phyloP scores from a whole-genome alignment of 768 basidiomycete species.

The Scleroderma citrinum region DNA sequence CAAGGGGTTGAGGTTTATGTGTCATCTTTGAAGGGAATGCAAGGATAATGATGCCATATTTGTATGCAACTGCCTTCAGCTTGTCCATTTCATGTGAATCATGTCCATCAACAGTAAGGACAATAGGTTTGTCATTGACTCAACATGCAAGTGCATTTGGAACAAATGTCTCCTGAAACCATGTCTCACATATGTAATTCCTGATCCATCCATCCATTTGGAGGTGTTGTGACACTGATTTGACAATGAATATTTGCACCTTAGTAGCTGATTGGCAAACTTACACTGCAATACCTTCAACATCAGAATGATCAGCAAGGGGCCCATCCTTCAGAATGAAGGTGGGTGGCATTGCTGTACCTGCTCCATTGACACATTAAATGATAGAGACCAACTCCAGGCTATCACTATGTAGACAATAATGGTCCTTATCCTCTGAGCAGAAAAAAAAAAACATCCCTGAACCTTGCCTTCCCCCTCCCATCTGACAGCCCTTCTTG shows the following conservation, averaged over 20 bases:
- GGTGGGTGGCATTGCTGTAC: conserved; percentile 8
- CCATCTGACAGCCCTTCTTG: conserved; percentile 10
- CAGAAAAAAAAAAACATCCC: not conserved
- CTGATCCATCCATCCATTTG: not conserved
- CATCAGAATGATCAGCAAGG: not conserved
- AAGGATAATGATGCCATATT: conserved; percentile 27
- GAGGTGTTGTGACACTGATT: not conserved
- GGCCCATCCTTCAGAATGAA: not conserved
- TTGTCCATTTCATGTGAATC: not conserved
- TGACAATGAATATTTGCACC: too few species aligned
- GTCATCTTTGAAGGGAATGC: conserved; percentile 36
- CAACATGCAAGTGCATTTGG: not conserved
- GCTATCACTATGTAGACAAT: conserved; percentile 26
- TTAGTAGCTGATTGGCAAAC: not conserved
- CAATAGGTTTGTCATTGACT: conserved; percentile 1
- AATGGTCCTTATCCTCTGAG: conserved; percentile 14
- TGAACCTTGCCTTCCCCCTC: conserved; percentile 7
- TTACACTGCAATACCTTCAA: not conserved
- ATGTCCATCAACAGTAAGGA: conserved; percentile 6
- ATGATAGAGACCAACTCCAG: conserved; percentile 42
- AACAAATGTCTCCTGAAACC: not conserved
- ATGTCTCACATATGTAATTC: not conserved
- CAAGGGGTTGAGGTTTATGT: conserved; percentile 37
- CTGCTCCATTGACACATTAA: conserved; percentile 38
- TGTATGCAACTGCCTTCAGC: not conserved